Percentiles rank a stretch among this genome's conserved stretches.
Conservation (phyloP, 2,329 filamentous ascomycete species). For the Fusarium veterinarium region DNA sequence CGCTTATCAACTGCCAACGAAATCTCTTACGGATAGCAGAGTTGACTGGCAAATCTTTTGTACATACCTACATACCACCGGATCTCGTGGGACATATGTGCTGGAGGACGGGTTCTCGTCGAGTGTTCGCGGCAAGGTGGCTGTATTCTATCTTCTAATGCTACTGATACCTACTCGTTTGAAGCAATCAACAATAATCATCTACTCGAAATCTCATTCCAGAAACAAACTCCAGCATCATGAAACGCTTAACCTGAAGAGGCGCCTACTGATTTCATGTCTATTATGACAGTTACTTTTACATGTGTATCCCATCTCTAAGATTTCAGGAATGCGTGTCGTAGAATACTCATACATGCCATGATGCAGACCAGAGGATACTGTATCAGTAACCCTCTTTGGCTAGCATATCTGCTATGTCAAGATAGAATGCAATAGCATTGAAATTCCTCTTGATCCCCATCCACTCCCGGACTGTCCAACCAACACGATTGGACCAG, state of each 20-base stretch:
- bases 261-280: not conserved
- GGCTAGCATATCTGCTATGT: conserved; percentile 76
- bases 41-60: conserved; percentile 35
- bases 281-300: not conserved
- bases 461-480: conserved; percentile 63
- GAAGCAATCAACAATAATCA: conserved; percentile 38
- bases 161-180: conserved; percentile 51
- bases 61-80: conserved; percentile 41
- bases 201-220: not conserved
- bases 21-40: conserved; percentile 16
- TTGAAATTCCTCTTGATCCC: conserved; percentile 71
- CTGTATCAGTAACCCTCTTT: conserved; percentile 65
- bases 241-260: not conserved
- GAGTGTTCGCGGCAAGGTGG: conserved; percentile 46
- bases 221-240: not conserved
- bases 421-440: conserved; percentile 74
- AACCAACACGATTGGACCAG: conserved; percentile 72
- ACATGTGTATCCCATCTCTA: not conserved
- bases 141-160: conserved; percentile 50
- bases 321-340: not conserved
- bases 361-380: not conserved
- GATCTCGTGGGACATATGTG: conserved; percentile 44
- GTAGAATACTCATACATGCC: not conserved
- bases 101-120: conserved; percentile 48
- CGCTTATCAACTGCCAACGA: conserved; percentile 23